Evolutionary conservation across 345 rosid species (phyloP).

Genomic region (Microthlaspi erraticum): DNA sequence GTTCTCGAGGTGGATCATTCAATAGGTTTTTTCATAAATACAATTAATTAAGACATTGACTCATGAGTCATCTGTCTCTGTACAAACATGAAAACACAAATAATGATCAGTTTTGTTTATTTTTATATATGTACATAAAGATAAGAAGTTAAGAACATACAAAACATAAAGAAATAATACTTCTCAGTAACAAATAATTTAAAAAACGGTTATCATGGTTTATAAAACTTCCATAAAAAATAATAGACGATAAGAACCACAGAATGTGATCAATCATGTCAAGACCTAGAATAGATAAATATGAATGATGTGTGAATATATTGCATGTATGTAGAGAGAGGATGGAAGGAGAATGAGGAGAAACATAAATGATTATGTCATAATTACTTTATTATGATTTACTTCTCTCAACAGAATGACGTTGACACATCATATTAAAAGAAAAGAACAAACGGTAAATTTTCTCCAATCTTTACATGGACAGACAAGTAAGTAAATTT

Average conservation of each 20-base stretch:
- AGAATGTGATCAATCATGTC: slow-evolving; percentile 41
- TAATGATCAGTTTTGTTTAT: neutral
- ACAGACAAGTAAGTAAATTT: slow-evolving; percentile 37
- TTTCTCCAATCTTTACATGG: slow-evolving; percentile 37
- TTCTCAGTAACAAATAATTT: slow-evolving; percentile 15
- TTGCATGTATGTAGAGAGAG: slow-evolving; percentile 36
- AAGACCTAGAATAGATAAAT: slow-evolving; percentile 38
- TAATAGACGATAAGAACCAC: slow-evolving; percentile 11
- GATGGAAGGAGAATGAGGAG: slow-evolving; percentile 43
- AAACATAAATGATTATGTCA: slow-evolving; percentile 52
- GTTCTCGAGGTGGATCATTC: slow-evolving; percentile 42
- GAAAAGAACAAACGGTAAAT: slow-evolving; percentile 22
- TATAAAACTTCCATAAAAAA: slow-evolving; percentile 1
- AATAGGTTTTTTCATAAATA: neutral
- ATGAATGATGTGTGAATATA: slow-evolving; percentile 1
- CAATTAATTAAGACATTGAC: slow-evolving; percentile 35
- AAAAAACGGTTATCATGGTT: neutral
- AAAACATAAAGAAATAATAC: neutral
- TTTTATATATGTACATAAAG: neutral
- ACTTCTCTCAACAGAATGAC: slow-evolving; percentile 43
- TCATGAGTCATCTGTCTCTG: slow-evolving; percentile 35
- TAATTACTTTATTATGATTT: slow-evolving; percentile 45
- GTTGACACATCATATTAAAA: slow-evolving; percentile 43
- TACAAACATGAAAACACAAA: slow-evolving; percentile 17
- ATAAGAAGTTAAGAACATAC: neutral